Evolutionary conservation across 2,329 filamentous ascomycete species (phyloP).

Genomic region (Knufia petricola): DNA sequence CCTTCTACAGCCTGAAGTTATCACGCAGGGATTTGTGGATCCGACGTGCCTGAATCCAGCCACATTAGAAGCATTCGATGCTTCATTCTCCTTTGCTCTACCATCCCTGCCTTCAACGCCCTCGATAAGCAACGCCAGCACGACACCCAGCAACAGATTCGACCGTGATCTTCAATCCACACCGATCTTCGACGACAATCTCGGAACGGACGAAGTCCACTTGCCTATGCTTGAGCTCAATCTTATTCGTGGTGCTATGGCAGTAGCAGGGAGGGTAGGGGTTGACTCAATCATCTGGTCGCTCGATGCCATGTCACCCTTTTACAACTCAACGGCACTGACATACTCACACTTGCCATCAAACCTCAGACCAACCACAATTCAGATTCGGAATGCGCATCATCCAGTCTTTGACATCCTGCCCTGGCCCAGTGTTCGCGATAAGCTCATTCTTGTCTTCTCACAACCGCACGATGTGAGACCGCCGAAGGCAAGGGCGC

Average conservation of each 20-base stretch:
- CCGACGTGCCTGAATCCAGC: background rate
- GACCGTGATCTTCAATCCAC: background rate
- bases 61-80: constrained; percentile 1
- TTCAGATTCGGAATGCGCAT: constrained; percentile 44
- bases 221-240: constrained; percentile 42
- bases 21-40: background rate
- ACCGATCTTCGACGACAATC: constrained; percentile 8
- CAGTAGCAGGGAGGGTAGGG: constrained; percentile 41
- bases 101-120: constrained; percentile 10
- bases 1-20: background rate
- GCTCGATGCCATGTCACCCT: constrained; percentile 40
- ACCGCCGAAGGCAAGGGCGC: constrained; percentile 39
- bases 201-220: constrained; percentile 38
- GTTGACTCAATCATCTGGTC: constrained; percentile 36
- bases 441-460: constrained; percentile 45
- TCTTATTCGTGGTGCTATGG: constrained; percentile 39
- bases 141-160: constrained; percentile 13
- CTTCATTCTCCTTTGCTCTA: background rate
- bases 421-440: constrained; percentile 48
- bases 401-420: constrained; percentile 50
- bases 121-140: constrained; percentile 14
- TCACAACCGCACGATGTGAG: constrained; percentile 40
- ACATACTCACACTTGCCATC: constrained; percentile 34
- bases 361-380: constrained; percentile 43
- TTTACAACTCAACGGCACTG: constrained; percentile 25